Conservation (phyloP, 2,329 filamentous ascomycete genomes). For the Aspergillus hiratsukae region DNA sequence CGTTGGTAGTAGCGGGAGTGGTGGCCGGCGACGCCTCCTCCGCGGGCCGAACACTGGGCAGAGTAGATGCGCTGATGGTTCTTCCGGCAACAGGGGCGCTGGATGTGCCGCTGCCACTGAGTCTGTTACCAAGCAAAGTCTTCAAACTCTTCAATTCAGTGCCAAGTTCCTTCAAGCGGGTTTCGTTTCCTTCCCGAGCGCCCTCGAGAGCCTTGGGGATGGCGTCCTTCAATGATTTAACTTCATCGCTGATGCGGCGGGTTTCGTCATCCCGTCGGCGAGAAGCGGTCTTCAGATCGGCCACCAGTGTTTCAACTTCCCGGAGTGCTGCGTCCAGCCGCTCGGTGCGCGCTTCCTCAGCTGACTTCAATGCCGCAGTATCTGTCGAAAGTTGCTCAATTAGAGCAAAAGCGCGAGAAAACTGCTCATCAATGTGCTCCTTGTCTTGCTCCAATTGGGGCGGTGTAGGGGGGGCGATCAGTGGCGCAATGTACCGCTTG, state of each 20-base stretch:
- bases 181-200: slow-evolving; percentile 79
- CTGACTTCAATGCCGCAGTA: slow-evolving; percentile 78
- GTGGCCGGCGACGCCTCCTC: slow-evolving; percentile 19
- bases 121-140: slow-evolving; percentile 68
- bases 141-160: slow-evolving; percentile 88
- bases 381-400: slow-evolving; percentile 90
- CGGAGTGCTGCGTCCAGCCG: slow-evolving; percentile 74
- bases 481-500: slow-evolving; percentile 81
- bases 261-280: slow-evolving; percentile 82
- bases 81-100: slow-evolving; percentile 29
- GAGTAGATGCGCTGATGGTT: slow-evolving; percentile 22
- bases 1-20: slow-evolving; percentile 21
- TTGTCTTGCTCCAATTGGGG: slow-evolving; percentile 95
- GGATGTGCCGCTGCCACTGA: slow-evolving; percentile 38
- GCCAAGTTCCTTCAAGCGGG: slow-evolving; percentile 76
- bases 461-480: slow-evolving; percentile 89
- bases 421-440: slow-evolving; percentile 83
- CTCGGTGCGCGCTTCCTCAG: slow-evolving; percentile 79
- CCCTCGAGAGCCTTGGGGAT: slow-evolving; percentile 86
- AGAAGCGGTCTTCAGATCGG: slow-evolving; percentile 75
- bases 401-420: slow-evolving; percentile 83
- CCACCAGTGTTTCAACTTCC: slow-evolving; percentile 79
- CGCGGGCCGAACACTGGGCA: slow-evolving; percentile 17
- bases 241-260: slow-evolving; percentile 78
- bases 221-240: slow-evolving; percentile 73